Evolutionary conservation across 2,329 filamentous ascomycete genomes (phyloP).

Genomic region (Byssothecium circinans): DNA sequence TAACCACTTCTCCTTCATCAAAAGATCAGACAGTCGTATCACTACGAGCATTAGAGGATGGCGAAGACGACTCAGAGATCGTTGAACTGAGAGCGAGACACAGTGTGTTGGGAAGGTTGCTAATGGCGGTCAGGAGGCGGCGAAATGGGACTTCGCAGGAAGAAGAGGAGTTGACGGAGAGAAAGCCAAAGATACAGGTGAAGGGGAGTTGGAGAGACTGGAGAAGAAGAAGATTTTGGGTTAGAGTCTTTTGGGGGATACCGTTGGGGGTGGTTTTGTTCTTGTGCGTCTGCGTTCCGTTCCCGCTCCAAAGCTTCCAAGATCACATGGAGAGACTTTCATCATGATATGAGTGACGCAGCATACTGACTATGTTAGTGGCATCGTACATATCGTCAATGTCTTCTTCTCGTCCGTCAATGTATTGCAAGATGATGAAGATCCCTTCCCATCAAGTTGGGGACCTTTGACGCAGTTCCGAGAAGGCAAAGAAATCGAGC

Average conservation of each 20-base stretch:
- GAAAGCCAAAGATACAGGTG: slow-evolving; percentile 21
- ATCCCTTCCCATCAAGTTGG: slow-evolving; percentile 46
- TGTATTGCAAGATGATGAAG: slow-evolving; percentile 40
- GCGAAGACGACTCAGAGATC: slow-evolving; percentile 18
- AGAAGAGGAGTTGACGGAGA: slow-evolving; percentile 15
- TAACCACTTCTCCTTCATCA: slow-evolving; percentile 9
- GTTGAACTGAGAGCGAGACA: slow-evolving; percentile 12
- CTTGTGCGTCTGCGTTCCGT: slow-evolving; percentile 32
- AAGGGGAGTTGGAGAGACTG: slow-evolving; percentile 18
- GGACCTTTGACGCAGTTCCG: slow-evolving; percentile 41
- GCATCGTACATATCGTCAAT: slow-evolving; percentile 47
- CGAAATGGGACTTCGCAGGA: slow-evolving; percentile 19
- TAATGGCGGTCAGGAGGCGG: slow-evolving; percentile 32
- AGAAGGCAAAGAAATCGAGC: slow-evolving; percentile 35
- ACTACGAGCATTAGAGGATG: slow-evolving; percentile 30
- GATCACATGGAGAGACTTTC: too few relatives aligned
- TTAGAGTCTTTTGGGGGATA: slow-evolving; percentile 20
- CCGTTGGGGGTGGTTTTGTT: slow-evolving; percentile 29
- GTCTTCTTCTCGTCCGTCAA: slow-evolving; percentile 42
- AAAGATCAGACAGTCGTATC: slow-evolving; percentile 18
- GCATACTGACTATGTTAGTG: slow-evolving; percentile 32
- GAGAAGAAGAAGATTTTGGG: slow-evolving; percentile 18
- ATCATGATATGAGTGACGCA: slow-evolving; percentile 3
- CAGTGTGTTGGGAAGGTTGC: slow-evolving; percentile 30
- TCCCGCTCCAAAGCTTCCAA: slow-evolving; percentile 1